phyloP scores from a whole-genome alignment of 2,329 filamentous ascomycete genomes.

The Fusarium vanettenii region DNA sequence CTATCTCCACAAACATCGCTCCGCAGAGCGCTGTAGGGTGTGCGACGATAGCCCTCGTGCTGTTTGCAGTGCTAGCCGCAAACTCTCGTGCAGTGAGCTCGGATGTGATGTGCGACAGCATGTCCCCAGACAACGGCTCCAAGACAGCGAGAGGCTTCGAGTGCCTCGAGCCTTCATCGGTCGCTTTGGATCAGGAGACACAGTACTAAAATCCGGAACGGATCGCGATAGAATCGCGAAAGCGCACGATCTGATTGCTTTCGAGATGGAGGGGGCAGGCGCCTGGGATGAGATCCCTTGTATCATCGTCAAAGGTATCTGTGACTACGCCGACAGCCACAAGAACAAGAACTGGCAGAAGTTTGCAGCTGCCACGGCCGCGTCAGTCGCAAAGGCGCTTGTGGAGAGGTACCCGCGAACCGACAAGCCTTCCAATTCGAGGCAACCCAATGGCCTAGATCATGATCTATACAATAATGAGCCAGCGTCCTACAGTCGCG shows the following conservation, averaged over 20 bases:
- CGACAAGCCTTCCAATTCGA: neutral
- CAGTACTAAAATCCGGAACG: constrained; percentile 50
- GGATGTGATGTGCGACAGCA: neutral
- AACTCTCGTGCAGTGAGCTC: neutral
- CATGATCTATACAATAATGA: neutral
- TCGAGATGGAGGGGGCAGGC: constrained; percentile 51
- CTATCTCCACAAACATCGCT: constrained; percentile 14
- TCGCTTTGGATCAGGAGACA: constrained; percentile 51
- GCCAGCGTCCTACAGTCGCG: neutral
- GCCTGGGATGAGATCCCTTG: constrained; percentile 49
- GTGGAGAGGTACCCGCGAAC: constrained; percentile 4
- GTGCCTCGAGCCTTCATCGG: constrained; percentile 48
- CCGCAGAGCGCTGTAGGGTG: neutral
- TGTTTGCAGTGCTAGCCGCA: neutral
- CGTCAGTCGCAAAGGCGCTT: constrained; percentile 56
- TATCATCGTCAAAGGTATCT: constrained; percentile 54
- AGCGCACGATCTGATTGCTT: constrained; percentile 32
- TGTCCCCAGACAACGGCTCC: neutral
- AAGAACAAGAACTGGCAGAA: constrained; percentile 49
- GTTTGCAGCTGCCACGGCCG: constrained; percentile 54
- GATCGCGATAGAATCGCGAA: constrained; percentile 49
- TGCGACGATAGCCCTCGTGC: neutral
- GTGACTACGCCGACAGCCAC: constrained; percentile 46
- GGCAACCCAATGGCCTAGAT: neutral
- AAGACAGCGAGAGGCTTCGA: neutral